phyloP scores from a whole-genome alignment of 306 rosid genomes.

The Corylus americana region DNA sequence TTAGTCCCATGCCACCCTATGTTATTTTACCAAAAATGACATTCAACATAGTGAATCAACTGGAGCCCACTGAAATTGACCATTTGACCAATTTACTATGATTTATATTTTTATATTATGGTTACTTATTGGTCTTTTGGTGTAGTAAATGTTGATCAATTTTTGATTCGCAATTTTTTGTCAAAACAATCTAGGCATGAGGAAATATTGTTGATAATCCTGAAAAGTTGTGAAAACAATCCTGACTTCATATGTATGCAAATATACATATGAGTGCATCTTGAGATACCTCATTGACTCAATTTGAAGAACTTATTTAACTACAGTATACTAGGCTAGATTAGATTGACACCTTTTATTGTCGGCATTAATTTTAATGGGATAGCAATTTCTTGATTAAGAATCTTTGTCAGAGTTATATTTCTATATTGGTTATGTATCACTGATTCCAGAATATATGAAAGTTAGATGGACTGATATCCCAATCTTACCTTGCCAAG shows the following conservation, averaged over 20 bases:
- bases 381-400: not conserved
- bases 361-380: not conserved
- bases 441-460: not conserved
- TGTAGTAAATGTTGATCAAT: not conserved
- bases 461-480: not conserved
- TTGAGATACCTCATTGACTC: not conserved
- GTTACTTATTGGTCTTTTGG: too few relatives aligned
- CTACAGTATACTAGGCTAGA: not conserved
- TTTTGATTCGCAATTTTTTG: too few relatives aligned
- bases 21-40: too few relatives aligned
- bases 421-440: not conserved
- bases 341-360: not conserved
- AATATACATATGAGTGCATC: not conserved
- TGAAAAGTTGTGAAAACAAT: too few relatives aligned
- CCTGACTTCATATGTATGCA: too few relatives aligned
- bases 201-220: too few relatives aligned
- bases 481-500: not conserved
- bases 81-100: not conserved
- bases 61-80: too few relatives aligned
- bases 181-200: too few relatives aligned
- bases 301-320: not conserved
- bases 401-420: not conserved
- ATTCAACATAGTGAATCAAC: too few relatives aligned
- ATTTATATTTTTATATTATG: not conserved
- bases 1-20: too few relatives aligned